A percentile compares a stretch with the other conserved stretches of the same genome.
These are phyloP conservation scores for Cladosporium sphaerospermum DNA, from an alignment of 2,329 filamentous ascomycete species.

Conservation along the genomic window DNA sequence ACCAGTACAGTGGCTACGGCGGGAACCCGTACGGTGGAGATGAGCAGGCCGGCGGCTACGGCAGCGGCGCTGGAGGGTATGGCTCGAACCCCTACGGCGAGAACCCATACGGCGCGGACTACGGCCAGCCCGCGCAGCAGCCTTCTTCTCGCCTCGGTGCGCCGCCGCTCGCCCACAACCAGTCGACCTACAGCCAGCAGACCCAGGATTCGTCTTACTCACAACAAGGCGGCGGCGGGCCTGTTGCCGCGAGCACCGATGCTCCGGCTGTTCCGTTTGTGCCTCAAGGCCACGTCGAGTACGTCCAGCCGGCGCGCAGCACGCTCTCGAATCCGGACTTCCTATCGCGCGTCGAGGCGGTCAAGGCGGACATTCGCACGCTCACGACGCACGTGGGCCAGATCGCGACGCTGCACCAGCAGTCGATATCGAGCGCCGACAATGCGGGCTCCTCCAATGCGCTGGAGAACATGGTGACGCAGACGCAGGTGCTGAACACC, in stretches of 20 bases:
- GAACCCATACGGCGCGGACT: constrained; percentile 35
- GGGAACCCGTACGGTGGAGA: constrained; percentile 62
- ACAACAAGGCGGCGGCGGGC: constrained; percentile 16
- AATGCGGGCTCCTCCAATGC: constrained; percentile 40
- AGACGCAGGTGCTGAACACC: constrained; percentile 68
- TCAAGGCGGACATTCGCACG: constrained; percentile 61
- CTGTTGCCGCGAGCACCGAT: constrained; percentile 32
- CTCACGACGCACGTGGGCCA: constrained; percentile 61
- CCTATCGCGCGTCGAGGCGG: constrained; percentile 56
- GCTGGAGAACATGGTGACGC: constrained; percentile 61
- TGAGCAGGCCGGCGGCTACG: constrained; percentile 32
- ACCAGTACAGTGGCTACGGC: constrained; percentile 52
- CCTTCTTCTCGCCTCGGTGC: constrained; percentile 17
- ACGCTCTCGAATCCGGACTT: constrained; percentile 52
- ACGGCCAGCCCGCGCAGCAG: constrained; percentile 18
- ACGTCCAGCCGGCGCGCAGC: constrained; percentile 35
- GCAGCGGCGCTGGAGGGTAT: constrained; percentile 15
- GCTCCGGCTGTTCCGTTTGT: constrained; percentile 38
- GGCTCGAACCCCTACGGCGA: constrained; percentile 31
- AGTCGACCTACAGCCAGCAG: constrained; percentile 26
- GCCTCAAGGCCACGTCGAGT: constrained; percentile 45
- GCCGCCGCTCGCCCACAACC: constrained; percentile 31
- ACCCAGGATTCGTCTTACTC: constrained; percentile 11
- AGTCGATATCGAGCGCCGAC: constrained; percentile 62
- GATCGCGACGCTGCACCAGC: constrained; percentile 66